Evolutionary conservation across 2,329 filamentous ascomycete species (phyloP).

Genomic region (Fusarium xylarioides): DNA sequence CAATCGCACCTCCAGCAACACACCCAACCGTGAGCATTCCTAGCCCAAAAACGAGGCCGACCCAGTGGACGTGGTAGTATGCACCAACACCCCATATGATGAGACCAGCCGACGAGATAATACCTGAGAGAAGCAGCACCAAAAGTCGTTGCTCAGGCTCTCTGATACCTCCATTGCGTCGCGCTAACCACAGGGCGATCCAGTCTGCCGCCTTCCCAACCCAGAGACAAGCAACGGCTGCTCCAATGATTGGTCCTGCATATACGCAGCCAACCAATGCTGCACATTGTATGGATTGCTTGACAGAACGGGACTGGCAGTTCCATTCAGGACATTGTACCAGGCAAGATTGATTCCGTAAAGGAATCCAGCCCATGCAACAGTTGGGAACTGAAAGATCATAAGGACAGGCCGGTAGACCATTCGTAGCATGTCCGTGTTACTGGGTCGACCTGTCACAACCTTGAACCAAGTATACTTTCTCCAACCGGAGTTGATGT

Average conservation of each 20-base stretch:
- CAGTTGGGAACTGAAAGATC: background rate
- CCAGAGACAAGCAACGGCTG: background rate
- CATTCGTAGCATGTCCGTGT: background rate
- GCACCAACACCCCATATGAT: background rate
- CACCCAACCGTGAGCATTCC: background rate
- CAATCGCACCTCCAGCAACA: background rate
- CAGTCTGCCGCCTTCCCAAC: background rate
- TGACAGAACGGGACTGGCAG: background rate
- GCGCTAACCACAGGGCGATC: background rate
- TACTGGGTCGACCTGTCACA: background rate
- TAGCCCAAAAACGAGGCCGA: background rate
- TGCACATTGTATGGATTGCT: background rate
- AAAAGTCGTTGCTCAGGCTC: background rate
- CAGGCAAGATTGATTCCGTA: background rate
- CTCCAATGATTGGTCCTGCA: background rate
- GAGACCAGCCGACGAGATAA: background rate
- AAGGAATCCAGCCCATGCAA: background rate
- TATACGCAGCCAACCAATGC: background rate
- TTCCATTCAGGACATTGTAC: conserved; percentile 2
- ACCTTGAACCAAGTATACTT: background rate
- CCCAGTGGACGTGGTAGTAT: background rate
- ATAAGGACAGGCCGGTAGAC: background rate
- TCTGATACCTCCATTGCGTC: background rate
- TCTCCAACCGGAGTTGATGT: background rate
- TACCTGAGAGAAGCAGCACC: background rate